Evolutionary conservation across 371 early-diverging fungal species (phyloP).

Genomic region (Amoeboaphelidium protococcarum): DNA sequence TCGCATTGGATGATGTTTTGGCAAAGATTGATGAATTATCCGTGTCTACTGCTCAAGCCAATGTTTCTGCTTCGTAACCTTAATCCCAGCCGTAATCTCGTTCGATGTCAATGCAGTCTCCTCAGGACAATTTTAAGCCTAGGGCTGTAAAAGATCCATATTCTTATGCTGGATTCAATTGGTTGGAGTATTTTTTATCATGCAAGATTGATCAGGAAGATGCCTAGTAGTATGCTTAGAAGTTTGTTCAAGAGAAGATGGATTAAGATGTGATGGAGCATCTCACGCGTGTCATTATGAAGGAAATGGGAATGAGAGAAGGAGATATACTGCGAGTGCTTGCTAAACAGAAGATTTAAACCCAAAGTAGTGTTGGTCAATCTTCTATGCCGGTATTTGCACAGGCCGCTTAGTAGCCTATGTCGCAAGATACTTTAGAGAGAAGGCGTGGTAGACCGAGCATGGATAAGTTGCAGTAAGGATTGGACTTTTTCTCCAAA

Average conservation of each 20-base stretch:
- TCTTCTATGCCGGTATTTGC: constrained; percentile 3
- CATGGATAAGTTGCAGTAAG: constrained; percentile 5
- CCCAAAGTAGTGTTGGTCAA: constrained; percentile 13
- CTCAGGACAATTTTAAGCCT: constrained; percentile 2
- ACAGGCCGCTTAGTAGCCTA: constrained; percentile 1
- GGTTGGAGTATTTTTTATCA: constrained; percentile 61
- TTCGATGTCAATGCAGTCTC: constrained; percentile 6
- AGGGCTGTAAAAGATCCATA: constrained; percentile 1
- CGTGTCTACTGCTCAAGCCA: background rate
- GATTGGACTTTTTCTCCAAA: too few relatives aligned
- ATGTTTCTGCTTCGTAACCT: background rate
- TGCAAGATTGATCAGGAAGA: constrained; percentile 40
- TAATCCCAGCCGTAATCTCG: background rate
- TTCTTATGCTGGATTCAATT: constrained; percentile 34
- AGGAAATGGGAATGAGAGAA: constrained; percentile 46
- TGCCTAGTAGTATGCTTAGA: constrained; percentile 40
- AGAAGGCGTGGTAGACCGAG: constrained; percentile 4
- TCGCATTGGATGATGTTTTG: constrained; percentile 2
- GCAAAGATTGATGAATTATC: constrained; percentile 1
- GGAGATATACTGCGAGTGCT: constrained; percentile 46
- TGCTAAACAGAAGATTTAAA: constrained; percentile 13
- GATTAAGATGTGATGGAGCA: constrained; percentile 42
- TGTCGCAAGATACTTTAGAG: constrained; percentile 1
- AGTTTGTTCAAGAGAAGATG: constrained; percentile 53
- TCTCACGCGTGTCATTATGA: constrained; percentile 39